phyloP scores from a whole-genome alignment of 140 eudicot species.

The Anethum foeniculum region DNA sequence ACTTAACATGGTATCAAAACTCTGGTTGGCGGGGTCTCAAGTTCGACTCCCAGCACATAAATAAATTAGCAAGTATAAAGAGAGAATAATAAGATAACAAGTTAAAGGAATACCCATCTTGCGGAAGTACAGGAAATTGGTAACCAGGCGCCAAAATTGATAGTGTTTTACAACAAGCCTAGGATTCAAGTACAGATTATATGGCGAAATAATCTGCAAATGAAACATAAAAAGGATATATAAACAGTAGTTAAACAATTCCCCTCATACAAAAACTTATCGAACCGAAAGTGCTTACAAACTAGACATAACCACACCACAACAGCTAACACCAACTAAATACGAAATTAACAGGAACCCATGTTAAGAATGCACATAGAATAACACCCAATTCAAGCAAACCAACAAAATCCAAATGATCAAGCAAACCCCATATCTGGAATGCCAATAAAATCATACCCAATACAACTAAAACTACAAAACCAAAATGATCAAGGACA shows the following conservation, averaged over 20 bases:
- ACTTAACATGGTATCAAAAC: too few species aligned
- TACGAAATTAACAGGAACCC: neutral
- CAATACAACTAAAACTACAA: neutral
- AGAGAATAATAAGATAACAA: neutral
- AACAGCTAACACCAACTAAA: neutral
- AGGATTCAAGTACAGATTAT: slow-evolving; percentile 80
- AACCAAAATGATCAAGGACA: neutral
- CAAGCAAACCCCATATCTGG: neutral
- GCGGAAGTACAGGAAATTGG: slow-evolving; percentile 82
- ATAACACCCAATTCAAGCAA: neutral
- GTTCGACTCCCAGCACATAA: neutral
- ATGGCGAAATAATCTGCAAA: slow-evolving; percentile 87
- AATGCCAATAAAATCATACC: neutral
- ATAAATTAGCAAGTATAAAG: too few species aligned
- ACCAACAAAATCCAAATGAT: neutral
- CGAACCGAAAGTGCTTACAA: neutral
- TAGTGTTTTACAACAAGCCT: slow-evolving; percentile 77
- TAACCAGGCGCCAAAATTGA: slow-evolving; percentile 80
- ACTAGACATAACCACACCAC: neutral
- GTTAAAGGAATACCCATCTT: slow-evolving; percentile 56
- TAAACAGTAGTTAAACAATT: neutral
- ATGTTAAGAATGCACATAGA: neutral
- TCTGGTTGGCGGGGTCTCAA: too few species aligned
- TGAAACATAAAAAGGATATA: neutral
- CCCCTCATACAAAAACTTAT: too few species aligned